Evolutionary conservation across 176 grass and related monocot species (phyloP).

Genomic region (Zea luxurians): DNA sequence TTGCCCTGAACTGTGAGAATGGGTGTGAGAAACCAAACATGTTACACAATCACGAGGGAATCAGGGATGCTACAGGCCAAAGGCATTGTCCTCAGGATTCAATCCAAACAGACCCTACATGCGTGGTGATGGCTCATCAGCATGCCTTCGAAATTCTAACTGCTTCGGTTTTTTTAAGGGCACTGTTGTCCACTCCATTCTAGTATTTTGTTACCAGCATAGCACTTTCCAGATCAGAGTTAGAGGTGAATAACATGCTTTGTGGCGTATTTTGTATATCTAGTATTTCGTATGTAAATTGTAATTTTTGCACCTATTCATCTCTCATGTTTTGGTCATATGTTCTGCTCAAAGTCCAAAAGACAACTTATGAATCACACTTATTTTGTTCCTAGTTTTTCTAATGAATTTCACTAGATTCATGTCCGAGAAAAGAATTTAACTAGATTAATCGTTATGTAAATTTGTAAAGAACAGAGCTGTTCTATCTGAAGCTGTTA

Average conservation of each 20-base stretch:
- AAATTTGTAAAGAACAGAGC: too few species aligned
- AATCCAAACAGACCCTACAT: constrained; percentile 3
- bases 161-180: background rate
- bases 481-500: too few species aligned
- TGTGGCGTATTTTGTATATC: background rate
- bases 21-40: background rate
- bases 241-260: too few species aligned
- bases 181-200: too few species aligned
- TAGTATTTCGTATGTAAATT: background rate
- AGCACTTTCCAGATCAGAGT: too few species aligned
- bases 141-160: background rate
- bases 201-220: too few species aligned
- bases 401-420: background rate
- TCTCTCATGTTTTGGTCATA: background rate
- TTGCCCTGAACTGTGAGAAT: background rate
- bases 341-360: background rate
- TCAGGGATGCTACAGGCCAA: background rate
- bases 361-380: background rate
- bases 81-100: background rate
- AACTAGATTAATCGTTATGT: too few species aligned
- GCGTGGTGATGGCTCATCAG: background rate
- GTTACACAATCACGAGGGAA: background rate
- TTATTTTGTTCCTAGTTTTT: background rate
- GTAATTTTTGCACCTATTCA: background rate
- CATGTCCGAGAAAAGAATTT: too few species aligned